Conservation (phyloP, 1,284 basidiomycete species). For the Marasmius tenuissimus region DNA sequence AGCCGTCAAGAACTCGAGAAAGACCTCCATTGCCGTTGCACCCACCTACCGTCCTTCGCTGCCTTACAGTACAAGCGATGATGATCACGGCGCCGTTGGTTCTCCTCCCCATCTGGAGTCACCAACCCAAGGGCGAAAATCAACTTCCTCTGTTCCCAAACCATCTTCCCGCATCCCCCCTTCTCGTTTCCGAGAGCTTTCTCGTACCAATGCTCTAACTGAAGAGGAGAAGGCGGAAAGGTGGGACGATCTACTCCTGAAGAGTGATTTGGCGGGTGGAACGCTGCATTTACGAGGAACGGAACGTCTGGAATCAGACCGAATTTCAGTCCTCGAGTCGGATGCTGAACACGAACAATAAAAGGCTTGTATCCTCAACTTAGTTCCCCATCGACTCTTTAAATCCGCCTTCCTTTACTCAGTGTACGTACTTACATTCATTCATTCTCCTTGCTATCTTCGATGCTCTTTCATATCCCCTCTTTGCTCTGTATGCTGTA, state of each 20-base stretch:
- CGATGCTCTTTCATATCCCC: too few species aligned
- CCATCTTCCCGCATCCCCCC: background rate
- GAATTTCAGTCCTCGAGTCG: too few species aligned
- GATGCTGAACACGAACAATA: too few species aligned
- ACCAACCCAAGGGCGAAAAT: background rate
- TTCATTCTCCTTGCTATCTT: too few species aligned
- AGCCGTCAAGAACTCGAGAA: background rate
- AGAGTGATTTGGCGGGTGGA: slow-evolving; percentile 66
- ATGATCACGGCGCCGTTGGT: background rate
- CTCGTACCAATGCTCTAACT: slow-evolving; percentile 38
- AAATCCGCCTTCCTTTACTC: too few species aligned
- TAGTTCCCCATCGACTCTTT: too few species aligned
- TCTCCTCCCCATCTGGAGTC: background rate
- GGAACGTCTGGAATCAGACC: slow-evolving; percentile 8
- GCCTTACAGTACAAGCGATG: background rate
- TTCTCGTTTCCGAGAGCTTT: slow-evolving; percentile 47
- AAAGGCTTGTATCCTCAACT: too few species aligned
- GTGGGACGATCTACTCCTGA: slow-evolving; percentile 66
- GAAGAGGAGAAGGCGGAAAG: slow-evolving; percentile 68
- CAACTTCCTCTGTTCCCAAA: background rate
- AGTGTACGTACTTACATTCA: too few species aligned
- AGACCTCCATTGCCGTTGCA: background rate
- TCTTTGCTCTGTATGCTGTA: too few species aligned
- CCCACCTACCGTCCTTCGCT: background rate
- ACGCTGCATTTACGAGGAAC: slow-evolving; percentile 51